These are phyloP conservation scores for Dorcoceras hygrometricum DNA, from an alignment of 257 asterid species.

Conservation along the genomic window DNA sequence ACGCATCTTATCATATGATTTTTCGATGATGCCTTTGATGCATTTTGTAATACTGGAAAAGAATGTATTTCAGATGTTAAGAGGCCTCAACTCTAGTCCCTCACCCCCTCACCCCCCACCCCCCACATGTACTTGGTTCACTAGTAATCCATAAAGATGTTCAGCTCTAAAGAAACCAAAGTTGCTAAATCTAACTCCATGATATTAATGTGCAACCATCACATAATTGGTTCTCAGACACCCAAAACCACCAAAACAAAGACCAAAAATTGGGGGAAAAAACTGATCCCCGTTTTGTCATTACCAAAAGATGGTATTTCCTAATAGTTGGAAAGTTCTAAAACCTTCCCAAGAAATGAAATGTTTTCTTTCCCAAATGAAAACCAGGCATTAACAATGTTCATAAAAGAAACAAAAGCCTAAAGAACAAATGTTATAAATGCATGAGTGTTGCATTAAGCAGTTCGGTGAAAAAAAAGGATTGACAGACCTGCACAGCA, in stretches of 20 bases:
- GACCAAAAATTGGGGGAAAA: no score
- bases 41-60: no score
- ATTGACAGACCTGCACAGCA: slow-evolving; percentile 82
- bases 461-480: slow-evolving; percentile 24
- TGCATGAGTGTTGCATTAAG: not conserved
- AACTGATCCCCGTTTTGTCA: no score
- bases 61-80: no score
- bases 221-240: not conserved
- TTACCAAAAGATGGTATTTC: not conserved
- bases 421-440: not conserved
- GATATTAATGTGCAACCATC: not conserved
- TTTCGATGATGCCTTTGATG: no score
- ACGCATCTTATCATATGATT: not conserved
- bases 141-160: no score
- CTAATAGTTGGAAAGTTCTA: not conserved
- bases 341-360: slow-evolving; percentile 1
- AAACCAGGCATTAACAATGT: not conserved
- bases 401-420: not conserved
- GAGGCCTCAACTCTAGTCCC: no score
- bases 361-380: not conserved
- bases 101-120: no score
- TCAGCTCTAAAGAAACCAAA: not conserved
- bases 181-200: slow-evolving; percentile 1
- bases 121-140: no score
- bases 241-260: not conserved